Conservation (phyloP, 2,329 filamentous ascomycete genomes). For the Lachnellula arida region DNA sequence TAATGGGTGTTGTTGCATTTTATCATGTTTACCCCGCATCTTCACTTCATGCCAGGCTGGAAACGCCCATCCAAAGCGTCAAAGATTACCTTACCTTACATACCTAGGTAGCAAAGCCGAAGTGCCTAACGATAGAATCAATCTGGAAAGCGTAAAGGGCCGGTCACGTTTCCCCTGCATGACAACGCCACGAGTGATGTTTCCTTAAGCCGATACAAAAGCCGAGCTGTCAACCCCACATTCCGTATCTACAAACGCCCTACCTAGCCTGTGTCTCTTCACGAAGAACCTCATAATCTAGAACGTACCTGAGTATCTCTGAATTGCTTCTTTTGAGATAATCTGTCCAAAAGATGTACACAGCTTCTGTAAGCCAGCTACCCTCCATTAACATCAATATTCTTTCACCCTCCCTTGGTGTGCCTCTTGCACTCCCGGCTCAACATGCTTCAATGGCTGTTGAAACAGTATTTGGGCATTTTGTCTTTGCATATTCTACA, state of each 20-base stretch:
- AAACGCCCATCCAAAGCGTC: too few relatives aligned
- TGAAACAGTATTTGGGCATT: background rate
- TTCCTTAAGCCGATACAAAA: constrained; percentile 1
- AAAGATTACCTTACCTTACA: too few relatives aligned
- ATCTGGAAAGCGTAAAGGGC: background rate
- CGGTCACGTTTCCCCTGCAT: background rate
- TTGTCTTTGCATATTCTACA: background rate
- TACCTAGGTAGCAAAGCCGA: too few relatives aligned
- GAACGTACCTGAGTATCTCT: background rate
- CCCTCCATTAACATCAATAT: background rate
- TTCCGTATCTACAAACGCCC: background rate
- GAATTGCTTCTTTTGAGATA: background rate
- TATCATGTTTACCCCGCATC: too few relatives aligned
- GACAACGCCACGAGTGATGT: background rate
- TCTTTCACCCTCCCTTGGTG: background rate
- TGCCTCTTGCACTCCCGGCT: background rate
- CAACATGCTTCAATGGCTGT: background rate
- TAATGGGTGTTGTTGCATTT: too few relatives aligned
- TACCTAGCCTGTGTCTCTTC: too few relatives aligned
- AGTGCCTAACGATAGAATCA: background rate
- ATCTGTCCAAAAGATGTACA: constrained; percentile 39
- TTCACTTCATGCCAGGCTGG: too few relatives aligned
- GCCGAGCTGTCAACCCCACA: constrained; percentile 2
- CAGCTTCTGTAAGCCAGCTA: constrained; percentile 43
- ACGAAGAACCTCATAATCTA: too few relatives aligned